A percentile compares a stretch with the other conserved stretches of the same genome.
Evolutionary conservation across 495 filamentous ascomycete species (phyloP).

Genomic region (Hyaloscypha hepaticicola): DNA sequence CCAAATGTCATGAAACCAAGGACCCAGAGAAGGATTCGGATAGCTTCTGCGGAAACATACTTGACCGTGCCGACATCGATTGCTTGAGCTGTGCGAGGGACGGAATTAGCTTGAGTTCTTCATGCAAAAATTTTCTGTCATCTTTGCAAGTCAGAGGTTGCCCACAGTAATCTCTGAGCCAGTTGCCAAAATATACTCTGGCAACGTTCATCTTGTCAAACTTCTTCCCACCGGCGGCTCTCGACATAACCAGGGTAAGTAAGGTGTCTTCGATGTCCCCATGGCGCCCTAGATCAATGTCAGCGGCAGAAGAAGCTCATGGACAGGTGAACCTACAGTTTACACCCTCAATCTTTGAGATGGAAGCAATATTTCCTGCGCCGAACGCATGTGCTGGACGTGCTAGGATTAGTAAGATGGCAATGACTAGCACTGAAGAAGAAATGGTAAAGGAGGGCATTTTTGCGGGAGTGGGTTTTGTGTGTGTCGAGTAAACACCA

Average conservation of each 20-base stretch:
- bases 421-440: constrained; percentile 39
- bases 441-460: constrained; percentile 34
- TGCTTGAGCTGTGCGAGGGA: constrained; percentile 51
- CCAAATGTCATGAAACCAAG: constrained; percentile 91
- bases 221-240: constrained; percentile 74
- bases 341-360: constrained; percentile 74
- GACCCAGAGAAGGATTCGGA: constrained; percentile 85
- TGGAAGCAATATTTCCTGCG: constrained; percentile 53
- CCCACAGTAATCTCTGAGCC: constrained; percentile 74
- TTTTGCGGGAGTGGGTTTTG: constrained; percentile 16
- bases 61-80: constrained; percentile 89
- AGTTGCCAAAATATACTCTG: constrained; percentile 86
- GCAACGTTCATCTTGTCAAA: constrained; percentile 87
- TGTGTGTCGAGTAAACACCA: constrained; percentile 14
- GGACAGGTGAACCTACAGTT: constrained; percentile 55
- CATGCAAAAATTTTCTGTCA: constrained; percentile 42
- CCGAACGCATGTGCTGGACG: constrained; percentile 76
- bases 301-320: constrained; percentile 7
- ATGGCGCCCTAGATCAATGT: constrained; percentile 64
- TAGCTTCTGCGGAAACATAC: constrained; percentile 82
- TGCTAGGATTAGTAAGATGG: constrained; percentile 59
- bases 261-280: constrained; percentile 94
- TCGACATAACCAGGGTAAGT: constrained; percentile 71
- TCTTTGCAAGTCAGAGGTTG: neutral
- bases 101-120: constrained; percentile 33